Evolutionary conservation across 306 rosid genomes (phyloP), one percentile per base, ranked within the genome.

Genomic region (Quercus ilex): DNA sequence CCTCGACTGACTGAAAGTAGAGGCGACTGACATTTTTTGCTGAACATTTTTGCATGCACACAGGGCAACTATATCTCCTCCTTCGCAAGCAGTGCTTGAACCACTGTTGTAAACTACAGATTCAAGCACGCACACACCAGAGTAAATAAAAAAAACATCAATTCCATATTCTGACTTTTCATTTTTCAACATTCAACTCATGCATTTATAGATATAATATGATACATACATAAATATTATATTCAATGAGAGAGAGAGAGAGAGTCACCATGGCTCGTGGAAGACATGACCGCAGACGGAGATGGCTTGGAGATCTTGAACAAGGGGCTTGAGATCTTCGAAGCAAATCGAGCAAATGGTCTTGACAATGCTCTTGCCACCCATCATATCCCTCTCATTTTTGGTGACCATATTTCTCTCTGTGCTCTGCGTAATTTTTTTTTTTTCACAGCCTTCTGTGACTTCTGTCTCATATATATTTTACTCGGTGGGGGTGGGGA

Each of bases 291-390:
- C 99, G 77, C 99, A 92, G 74, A 85, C 77, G 25, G 91, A 78
- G 79, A 94, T 87, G 12, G 94, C 83, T 87, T 94, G 97, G 67
- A 94, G 94, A 30, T 94, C 97, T 87, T 94, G 97, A 41, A 31
- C 62, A 26, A 88, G 63, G 80, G 97, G 99, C 53, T 90, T 84
- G 76, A 94, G 97, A 84, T 78, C 80, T 83, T 94, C 99, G 80
- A 90, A 94, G 87, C 99, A 94, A 81, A 94, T 94, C n/a, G 99
- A 90, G 85, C 97, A 92, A 56, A 94, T 92, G 67, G 89, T 84
- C 70, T 88, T 91, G 52, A 85, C 77, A 75, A 86, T 81, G 5
- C 78, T 83, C 55, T 73, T 78, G 69, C 62, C 84, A 19, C 82
- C 67, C 75, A 69, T 86, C 97, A 92, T 89, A 67, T 71, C 77